Evolutionary conservation across 1,139 yeast genomes (phyloP), one percentile per base, ranked within the genome.

Genomic region (Martiniozyma asiatica): DNA sequence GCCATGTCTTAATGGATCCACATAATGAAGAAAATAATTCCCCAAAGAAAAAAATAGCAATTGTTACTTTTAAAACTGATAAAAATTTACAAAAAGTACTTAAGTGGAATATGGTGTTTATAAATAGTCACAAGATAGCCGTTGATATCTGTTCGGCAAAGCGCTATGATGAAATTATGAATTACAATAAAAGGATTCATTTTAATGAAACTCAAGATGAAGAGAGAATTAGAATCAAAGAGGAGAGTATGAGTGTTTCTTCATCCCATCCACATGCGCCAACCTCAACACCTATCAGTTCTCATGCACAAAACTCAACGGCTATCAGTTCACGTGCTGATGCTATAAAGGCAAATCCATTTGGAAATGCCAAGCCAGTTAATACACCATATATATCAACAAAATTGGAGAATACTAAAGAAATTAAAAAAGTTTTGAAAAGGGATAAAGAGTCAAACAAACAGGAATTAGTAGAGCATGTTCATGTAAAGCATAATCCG

Each of bases 401-500:
- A 12, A 24, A 29, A 13, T 28, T 39, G 10, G 39, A 36, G 27
- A 31, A 32, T 24, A 23, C 45, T 10, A 17, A 32, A 5, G 37
- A 25, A 15, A 16, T 35, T 17, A 8, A 6, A 17, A 17, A 17
- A 17, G 18, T 17, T 6, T 6, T 17, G 6, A 17, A 17, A 17
- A 17, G 8, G 8, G 6, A 6, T 6, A 17, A 17, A 17, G 6
- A 6, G 6, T 8, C 6, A 17, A 6, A 6, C 8, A 6, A 6
- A 6, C 18, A 17, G 8, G 8, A 17, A 6, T 17, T 17, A 17
- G 17, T 23, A 27, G 14, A 14, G 14, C 16, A 21, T 20, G 10
- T 6, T 65, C 34, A 59, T n/a, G 65, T 55, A 44, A 65, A 58
- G 35, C 40, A 57, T 2, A 67, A 63, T 39, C 73, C 73, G 2